phyloP scores from a whole-genome alignment of 306 rosid genomes.

The Quillaja saponaria region DNA sequence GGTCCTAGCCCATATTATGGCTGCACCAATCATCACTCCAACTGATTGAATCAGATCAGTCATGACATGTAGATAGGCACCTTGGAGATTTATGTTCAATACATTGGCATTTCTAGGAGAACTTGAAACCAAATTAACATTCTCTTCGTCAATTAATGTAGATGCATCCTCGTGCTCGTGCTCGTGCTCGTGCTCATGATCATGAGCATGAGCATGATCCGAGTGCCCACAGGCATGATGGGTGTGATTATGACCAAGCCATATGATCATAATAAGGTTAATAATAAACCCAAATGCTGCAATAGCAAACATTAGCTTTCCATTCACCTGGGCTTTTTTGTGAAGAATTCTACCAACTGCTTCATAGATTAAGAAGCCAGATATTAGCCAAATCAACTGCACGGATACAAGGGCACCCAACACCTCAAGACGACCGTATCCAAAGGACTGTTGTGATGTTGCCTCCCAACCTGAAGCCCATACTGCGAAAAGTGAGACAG shows the following conservation, averaged over 20 bases:
- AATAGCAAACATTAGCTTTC: constrained; percentile 76
- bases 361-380: constrained; percentile 75
- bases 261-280: constrained; percentile 72
- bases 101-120: constrained; percentile 32
- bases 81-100: constrained; percentile 76
- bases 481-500: constrained; percentile 74
- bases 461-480: constrained; percentile 92
- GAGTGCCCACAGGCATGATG: constrained; percentile 8
- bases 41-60: constrained; percentile 88
- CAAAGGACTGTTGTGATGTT: constrained; percentile 70
- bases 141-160: constrained; percentile 48
- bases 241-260: constrained; percentile 76
- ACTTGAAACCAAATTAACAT: constrained; percentile 40
- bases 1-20: constrained; percentile 75
- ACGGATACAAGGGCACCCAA: constrained; percentile 86
- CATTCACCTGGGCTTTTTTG: constrained; percentile 50
- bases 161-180: too few relatives aligned
- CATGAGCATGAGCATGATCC: constrained; percentile 14
- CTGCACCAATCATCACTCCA: constrained; percentile 96
- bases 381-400: constrained; percentile 83
- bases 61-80: constrained; percentile 90
- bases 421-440: constrained; percentile 85
- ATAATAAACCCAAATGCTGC: constrained; percentile 80
- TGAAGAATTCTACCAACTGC: constrained; percentile 60
- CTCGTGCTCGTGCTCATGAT: constrained; percentile 43